These are phyloP conservation scores for Aspergillus intermedius DNA, from an alignment of 2,329 filamentous ascomycete species.

Conservation along the genomic window DNA sequence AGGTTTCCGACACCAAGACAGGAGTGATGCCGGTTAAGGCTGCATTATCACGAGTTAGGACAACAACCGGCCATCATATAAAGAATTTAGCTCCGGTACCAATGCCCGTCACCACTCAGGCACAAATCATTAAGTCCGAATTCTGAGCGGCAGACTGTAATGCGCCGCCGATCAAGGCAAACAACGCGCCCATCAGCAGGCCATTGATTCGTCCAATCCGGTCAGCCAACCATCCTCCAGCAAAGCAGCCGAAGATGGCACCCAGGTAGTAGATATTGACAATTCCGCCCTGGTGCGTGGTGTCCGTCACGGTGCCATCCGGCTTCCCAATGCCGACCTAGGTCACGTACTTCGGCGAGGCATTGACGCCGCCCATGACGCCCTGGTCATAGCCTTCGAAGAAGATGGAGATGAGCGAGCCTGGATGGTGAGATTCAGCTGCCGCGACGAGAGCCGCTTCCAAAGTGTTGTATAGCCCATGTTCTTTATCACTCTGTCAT, in stretches of 20 bases:
- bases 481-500: neutral
- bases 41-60: conserved; percentile 8
- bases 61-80: neutral
- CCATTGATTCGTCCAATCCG: conserved; percentile 48
- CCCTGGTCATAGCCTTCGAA: conserved; percentile 50
- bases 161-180: conserved; percentile 45
- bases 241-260: conserved; percentile 46
- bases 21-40: conserved; percentile 46
- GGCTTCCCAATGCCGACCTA: conserved; percentile 40
- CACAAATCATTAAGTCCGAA: conserved; percentile 45
- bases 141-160: conserved; percentile 42
- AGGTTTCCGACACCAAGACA: conserved; percentile 45
- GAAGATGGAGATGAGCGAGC: conserved; percentile 30
- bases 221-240: conserved; percentile 47
- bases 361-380: conserved; percentile 49
- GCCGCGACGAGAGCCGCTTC: conserved; percentile 37
- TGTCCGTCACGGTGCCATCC: conserved; percentile 43
- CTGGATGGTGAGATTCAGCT: conserved; percentile 37
- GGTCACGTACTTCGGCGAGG: conserved; percentile 30
- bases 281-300: conserved; percentile 47
- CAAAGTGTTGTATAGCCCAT: conserved; percentile 39
- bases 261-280: conserved; percentile 50
- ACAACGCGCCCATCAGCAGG: conserved; percentile 42
- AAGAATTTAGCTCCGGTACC: conserved; percentile 41
- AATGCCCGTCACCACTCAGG: conserved; percentile 46